A percentile compares a stretch with the other conserved stretches of the same genome.
phyloP scores from a whole-genome alignment of 768 basidiomycete genomes.

The Melanogaster broomeanus region DNA sequence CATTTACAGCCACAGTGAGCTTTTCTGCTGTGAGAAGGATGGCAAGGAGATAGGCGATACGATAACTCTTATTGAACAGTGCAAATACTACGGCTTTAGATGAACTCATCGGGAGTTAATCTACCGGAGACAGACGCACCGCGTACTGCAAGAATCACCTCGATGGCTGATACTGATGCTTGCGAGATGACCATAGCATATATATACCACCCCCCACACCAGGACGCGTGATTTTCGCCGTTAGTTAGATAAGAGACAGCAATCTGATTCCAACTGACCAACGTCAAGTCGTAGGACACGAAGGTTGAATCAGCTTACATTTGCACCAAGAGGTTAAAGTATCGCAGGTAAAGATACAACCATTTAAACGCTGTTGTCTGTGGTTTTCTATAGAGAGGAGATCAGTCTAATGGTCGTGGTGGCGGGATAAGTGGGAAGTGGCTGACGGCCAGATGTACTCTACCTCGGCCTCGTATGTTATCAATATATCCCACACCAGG shows the following conservation, averaged over 20 bases:
- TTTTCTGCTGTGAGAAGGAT: slow-evolving; percentile 18
- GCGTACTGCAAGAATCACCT: slow-evolving; percentile 24
- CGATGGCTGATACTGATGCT: slow-evolving; percentile 15
- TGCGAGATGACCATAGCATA: slow-evolving; percentile 18
- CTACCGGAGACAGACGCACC: slow-evolving; percentile 15
- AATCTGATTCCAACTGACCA: slow-evolving; percentile 6
- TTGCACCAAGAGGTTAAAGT: slow-evolving; percentile 1
- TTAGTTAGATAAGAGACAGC: slow-evolving; percentile 7
- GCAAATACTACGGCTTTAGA: slow-evolving; percentile 14
- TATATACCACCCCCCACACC: slow-evolving; percentile 20
- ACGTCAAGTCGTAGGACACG: neutral
- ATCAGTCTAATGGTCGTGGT: neutral
- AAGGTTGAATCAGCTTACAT: neutral
- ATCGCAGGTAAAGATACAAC: slow-evolving; percentile 13
- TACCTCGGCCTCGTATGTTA: slow-evolving; percentile 25
- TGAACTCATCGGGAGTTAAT: neutral
- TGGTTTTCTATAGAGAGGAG: slow-evolving; percentile 13
- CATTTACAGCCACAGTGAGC: slow-evolving; percentile 29
- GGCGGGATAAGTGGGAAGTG: neutral
- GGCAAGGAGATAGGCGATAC: slow-evolving; percentile 21
- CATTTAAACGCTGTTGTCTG: slow-evolving; percentile 19
- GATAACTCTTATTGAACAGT: slow-evolving; percentile 37
- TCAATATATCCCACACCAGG: slow-evolving; percentile 28
- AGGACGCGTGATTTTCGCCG: slow-evolving; percentile 3
- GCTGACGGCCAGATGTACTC: slow-evolving; percentile 34